Evolutionary conservation across 192 early-diverging fungal genomes (phyloP).

Genomic region (Phlyctochytrium bullatum): DNA sequence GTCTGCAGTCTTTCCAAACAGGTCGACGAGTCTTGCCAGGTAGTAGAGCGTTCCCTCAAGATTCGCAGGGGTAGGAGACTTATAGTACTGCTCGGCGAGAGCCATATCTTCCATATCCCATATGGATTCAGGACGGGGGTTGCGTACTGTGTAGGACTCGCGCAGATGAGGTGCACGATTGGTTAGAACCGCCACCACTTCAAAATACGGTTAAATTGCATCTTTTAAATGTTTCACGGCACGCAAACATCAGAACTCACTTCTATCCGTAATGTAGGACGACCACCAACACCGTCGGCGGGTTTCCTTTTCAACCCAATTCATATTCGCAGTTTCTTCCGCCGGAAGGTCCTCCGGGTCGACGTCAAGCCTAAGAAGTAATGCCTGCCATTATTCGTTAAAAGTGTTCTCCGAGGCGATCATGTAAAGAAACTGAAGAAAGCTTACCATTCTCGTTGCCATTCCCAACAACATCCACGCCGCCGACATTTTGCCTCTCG

Average conservation of each 20-base stretch:
- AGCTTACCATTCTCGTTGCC: background rate
- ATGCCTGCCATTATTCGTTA: background rate
- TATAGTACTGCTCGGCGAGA: background rate
- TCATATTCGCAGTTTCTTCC: background rate
- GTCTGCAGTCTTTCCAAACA: constrained; percentile 3
- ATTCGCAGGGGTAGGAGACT: background rate
- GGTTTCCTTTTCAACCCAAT: constrained; percentile 5
- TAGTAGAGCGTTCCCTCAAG: background rate
- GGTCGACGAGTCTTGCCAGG: constrained; percentile 2
- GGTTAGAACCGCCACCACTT: background rate
- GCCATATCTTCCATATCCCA: background rate
- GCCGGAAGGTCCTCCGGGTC: background rate
- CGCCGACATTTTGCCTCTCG: constrained; percentile 1
- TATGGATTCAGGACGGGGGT: background rate
- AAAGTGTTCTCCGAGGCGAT: too few species aligned
- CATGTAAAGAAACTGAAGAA: background rate
- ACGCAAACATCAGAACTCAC: background rate
- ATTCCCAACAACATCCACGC: constrained; percentile 7
- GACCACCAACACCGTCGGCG: constrained; percentile 1
- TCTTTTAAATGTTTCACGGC: background rate
- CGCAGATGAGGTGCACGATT: background rate
- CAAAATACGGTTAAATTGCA: background rate
- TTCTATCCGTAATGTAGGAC: constrained; percentile 5
- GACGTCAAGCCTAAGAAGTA: background rate
- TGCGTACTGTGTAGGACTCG: background rate